phyloP scores from a whole-genome alignment of 805 yeast genomes.

The Candida schatavii region DNA sequence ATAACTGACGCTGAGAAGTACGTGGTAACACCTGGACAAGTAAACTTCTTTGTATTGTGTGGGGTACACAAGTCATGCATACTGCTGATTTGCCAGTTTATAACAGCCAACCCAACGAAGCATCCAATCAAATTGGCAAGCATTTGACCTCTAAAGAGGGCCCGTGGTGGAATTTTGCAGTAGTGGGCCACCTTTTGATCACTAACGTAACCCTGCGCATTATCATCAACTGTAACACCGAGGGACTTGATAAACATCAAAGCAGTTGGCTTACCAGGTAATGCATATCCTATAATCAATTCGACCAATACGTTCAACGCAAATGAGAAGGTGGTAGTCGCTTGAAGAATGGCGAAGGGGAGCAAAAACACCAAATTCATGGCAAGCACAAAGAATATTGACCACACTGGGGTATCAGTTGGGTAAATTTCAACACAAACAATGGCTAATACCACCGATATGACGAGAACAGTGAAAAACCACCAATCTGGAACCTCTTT shows the following conservation, averaged over 20 bases:
- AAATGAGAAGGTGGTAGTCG: slow-evolving; percentile 12
- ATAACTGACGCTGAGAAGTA: slow-evolving; percentile 45
- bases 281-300: slow-evolving; percentile 22
- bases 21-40: slow-evolving; percentile 27
- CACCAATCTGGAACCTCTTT: slow-evolving; percentile 39
- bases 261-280: slow-evolving; percentile 25
- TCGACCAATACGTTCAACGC: slow-evolving; percentile 17
- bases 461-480: slow-evolving; percentile 20
- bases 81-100: slow-evolving; percentile 17
- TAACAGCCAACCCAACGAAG: slow-evolving; percentile 19
- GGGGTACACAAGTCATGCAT: slow-evolving; percentile 20
- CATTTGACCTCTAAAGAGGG: slow-evolving; percentile 33
- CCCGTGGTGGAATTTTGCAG: slow-evolving; percentile 39
- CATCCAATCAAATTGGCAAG: slow-evolving; percentile 17
- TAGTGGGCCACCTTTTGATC: slow-evolving; percentile 36
- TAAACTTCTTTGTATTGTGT: slow-evolving; percentile 19
- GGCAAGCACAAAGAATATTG: slow-evolving; percentile 17
- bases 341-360: slow-evolving; percentile 15
- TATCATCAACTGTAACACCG: slow-evolving; percentile 27
- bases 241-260: slow-evolving; percentile 19
- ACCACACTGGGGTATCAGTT: slow-evolving; percentile 24
- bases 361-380: slow-evolving; percentile 20
- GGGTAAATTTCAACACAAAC: slow-evolving; percentile 31
- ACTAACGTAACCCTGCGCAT: slow-evolving; percentile 28
- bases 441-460: slow-evolving; percentile 29